Conservation (phyloP, 2,329 filamentous ascomycete genomes). For the Phaeomoniella chlamydospora region DNA sequence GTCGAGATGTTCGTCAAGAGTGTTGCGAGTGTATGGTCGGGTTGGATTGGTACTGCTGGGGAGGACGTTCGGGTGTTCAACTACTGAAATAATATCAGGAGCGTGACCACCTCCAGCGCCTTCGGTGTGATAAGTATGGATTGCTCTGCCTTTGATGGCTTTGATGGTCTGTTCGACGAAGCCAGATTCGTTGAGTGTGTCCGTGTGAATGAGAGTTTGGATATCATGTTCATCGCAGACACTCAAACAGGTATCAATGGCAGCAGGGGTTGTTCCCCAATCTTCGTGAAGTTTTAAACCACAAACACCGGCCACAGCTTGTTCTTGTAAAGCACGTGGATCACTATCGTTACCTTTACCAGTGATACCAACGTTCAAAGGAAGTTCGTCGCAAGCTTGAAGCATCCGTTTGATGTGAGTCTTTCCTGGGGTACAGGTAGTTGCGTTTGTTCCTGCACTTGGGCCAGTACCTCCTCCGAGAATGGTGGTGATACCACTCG, state of each 20-base stretch:
- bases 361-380: constrained; percentile 80
- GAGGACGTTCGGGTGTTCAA: constrained; percentile 76
- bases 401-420: constrained; percentile 80
- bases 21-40: constrained; percentile 78
- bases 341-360: constrained; percentile 84
- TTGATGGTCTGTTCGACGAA: constrained; percentile 84
- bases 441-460: constrained; percentile 81
- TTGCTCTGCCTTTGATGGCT: constrained; percentile 74
- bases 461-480: constrained; percentile 84
- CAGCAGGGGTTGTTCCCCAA: constrained; percentile 83
- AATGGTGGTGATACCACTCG: constrained; percentile 79
- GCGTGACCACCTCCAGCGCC: constrained; percentile 90
- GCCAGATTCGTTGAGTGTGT: constrained; percentile 93
- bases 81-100: constrained; percentile 88
- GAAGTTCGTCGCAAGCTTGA: constrained; percentile 66
- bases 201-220: constrained; percentile 88
- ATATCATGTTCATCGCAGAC: constrained; percentile 88
- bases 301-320: constrained; percentile 69
- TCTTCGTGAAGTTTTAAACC: constrained; percentile 93
- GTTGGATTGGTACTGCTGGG: constrained; percentile 89
- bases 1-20: constrained; percentile 88
- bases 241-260: constrained; percentile 72
- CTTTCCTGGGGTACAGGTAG: constrained; percentile 80
- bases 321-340: constrained; percentile 57
- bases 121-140: constrained; percentile 96